Evolutionary conservation across 768 basidiomycete genomes (phyloP), one percentile per base, ranked within the genome.

Genomic region (Xanthoconium stramineum): DNA sequence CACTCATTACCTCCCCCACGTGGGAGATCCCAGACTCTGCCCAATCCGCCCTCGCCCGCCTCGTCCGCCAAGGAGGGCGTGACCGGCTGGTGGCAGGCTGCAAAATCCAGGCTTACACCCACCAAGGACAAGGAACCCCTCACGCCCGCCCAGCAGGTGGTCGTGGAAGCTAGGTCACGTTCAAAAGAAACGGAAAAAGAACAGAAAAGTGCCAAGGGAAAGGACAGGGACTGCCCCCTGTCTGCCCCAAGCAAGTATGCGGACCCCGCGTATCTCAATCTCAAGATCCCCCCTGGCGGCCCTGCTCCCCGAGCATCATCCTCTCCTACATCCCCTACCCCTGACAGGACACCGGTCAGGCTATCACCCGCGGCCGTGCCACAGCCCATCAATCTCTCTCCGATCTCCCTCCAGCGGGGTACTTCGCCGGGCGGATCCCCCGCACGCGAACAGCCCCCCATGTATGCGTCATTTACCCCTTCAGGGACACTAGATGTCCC

Each of bases 131-230:
- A 81, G 63, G 83, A 88, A 14, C 70, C 75, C 2, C 82, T 90
- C n/a, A 93, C 91, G 0, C 89, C 91, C 10, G 91, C 91, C 0
- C 91, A 93, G 64, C 89, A 91, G 61, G 78, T 94, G 52, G 84
- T 92, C 47, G 78, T 80, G 54, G 90, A 93, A 9, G 76, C 88
- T 17, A 89, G 91, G 65, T 75, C 80, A 19, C 78, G 82, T 42
- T 82, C 87, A 52, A 85, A 83, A 64, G 83, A 83, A 46, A 70
- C 72, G 58, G 78, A 72, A 52, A 69, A 84, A 62, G 83, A 83
- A 47, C 70, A 74, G 61, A 77, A 71, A 57, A 67, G 63, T 17
- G 33, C 61, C 1, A 78, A 75, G 51, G 74, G 68, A 29, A 80
- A 79, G 60, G 76, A 74, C 50, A 81, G 78, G 62, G 80, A 74